These are phyloP conservation scores for Piper longum DNA, from an alignment of 164 flowering plant genomes.

Conservation along the genomic window DNA sequence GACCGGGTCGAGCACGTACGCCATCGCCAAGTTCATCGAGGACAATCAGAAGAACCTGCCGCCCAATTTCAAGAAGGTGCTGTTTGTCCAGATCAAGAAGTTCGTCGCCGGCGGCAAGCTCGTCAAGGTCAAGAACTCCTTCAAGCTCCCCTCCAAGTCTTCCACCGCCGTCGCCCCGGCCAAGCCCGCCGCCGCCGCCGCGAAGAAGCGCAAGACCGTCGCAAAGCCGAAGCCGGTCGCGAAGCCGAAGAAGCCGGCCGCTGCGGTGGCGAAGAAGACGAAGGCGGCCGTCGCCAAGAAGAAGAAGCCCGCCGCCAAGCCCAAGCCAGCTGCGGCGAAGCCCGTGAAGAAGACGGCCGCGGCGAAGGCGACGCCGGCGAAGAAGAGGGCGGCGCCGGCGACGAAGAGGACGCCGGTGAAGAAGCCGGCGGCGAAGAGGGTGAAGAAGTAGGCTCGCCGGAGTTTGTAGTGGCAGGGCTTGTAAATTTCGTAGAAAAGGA, in stretches of 20 bases:
- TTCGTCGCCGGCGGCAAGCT: slow-evolving; percentile 22
- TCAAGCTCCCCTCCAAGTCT: slow-evolving; percentile 13
- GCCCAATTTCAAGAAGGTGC: slow-evolving; percentile 22
- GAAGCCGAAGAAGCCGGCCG: background rate
- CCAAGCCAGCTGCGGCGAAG: no score
- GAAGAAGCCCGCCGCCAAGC: no score
- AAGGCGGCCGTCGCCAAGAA: background rate
- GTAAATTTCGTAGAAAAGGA: no score
- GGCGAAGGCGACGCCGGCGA: background rate
- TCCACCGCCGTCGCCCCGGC: background rate
- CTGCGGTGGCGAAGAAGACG: background rate
- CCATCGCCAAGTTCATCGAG: slow-evolving; percentile 36
- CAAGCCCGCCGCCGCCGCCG: background rate
- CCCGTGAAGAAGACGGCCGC: background rate
- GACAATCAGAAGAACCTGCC: slow-evolving; percentile 20
- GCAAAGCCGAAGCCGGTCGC: background rate
- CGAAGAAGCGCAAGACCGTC: background rate
- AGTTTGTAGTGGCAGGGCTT: no score
- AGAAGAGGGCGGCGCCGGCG: background rate
- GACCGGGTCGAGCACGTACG: slow-evolving; percentile 39
- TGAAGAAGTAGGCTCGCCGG: background rate
- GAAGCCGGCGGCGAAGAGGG: background rate
- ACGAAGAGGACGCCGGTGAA: background rate
- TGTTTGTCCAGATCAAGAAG: slow-evolving; percentile 31
- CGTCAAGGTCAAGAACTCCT: slow-evolving; percentile 30